Base-by-base conservation (phyloP, 805 yeast genomes). In the Kodamaea neixiangensis region DNA sequence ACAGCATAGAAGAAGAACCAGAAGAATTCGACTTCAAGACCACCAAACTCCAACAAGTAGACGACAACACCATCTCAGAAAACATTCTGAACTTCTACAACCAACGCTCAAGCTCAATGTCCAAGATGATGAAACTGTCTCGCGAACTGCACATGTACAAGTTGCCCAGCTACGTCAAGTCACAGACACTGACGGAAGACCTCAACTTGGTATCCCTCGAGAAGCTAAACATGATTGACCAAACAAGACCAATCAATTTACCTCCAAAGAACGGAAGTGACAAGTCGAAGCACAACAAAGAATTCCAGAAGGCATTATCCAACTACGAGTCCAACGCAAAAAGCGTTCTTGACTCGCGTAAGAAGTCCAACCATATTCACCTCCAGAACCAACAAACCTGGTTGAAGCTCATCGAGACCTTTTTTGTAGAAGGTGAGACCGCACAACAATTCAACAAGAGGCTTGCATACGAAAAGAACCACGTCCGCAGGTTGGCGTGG, bases 221-320 rank as follows among this genome's bases (percentile, higher is more conserved):
- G 58, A 86, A 86, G 57, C 62, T 83, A 34, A 75, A 74, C 19
- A 65, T 69, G 9, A 65, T 85, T 34, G 77, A 85, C 47, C 82
- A 81, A 41, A 78, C 89, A 1, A 74, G 92, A 57, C 92, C 92
- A 2, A 77, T 82, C 46, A 83, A 89, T 79, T 64, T 85, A 42
- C 92, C 92, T 5, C 90, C 90, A 5, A 86, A 86, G 62, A 70
- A 73, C 37, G 60, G 68, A 3, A 63, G 60, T 10, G 92, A 86
- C 59, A 76, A 76, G 39, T 62, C 69, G 31, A 73, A 73, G 50
- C 92, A 86, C 59, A 83, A 82, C 57, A 72, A 68, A 44, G 84
- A 85, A 59, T 76, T 85, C 49, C 68, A 75, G 43, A 72, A 70
- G 66, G 56, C 75, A 21, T 72, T 81, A 45, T 63, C 72, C 14